These are phyloP conservation scores for Catunica adiposa DNA, from an alignment of 2,329 filamentous ascomycete species.

Conservation along the genomic window DNA sequence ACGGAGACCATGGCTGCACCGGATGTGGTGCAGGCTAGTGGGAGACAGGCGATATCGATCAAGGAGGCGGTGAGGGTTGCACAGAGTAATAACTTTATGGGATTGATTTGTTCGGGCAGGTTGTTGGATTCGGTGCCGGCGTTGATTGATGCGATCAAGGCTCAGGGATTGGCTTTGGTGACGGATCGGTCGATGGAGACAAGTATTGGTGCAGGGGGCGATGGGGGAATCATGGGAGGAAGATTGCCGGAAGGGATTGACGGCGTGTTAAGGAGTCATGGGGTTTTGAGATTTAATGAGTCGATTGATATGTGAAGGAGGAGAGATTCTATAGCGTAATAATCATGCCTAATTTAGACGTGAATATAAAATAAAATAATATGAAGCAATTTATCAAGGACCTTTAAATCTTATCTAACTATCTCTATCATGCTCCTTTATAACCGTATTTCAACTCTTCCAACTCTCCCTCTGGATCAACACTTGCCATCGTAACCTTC, in stretches of 20 bases:
- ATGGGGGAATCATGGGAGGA: constrained; percentile 32
- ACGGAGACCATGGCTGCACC: constrained; percentile 21
- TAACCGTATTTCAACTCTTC: constrained; percentile 45
- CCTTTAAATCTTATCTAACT: neutral
- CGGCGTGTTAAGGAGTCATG: constrained; percentile 69
- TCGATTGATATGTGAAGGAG: constrained; percentile 54
- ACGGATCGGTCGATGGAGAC: constrained; percentile 56
- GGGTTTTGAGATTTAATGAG: constrained; percentile 83
- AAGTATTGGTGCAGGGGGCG: too few relatives aligned
- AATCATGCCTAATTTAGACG: too few relatives aligned
- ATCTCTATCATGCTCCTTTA: constrained; percentile 41
- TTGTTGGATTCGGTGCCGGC: constrained; percentile 85
- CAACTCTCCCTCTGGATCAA: constrained; percentile 52
- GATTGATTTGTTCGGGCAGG: constrained; percentile 73
- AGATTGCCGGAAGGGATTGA: constrained; percentile 68
- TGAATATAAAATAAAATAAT: neutral
- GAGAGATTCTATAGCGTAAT: neutral
- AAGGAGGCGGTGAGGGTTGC: constrained; percentile 91
- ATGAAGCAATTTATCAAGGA: neutral
- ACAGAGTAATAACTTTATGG: constrained; percentile 96
- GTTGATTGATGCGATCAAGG: constrained; percentile 83
- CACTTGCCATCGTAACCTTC: constrained; percentile 48
- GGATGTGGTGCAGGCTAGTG: constrained; percentile 35
- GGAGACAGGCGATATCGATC: constrained; percentile 63
- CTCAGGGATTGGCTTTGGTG: constrained; percentile 79